Conservation (phyloP, 805 yeast species). For the Barnettozyma botsteinii region DNA sequence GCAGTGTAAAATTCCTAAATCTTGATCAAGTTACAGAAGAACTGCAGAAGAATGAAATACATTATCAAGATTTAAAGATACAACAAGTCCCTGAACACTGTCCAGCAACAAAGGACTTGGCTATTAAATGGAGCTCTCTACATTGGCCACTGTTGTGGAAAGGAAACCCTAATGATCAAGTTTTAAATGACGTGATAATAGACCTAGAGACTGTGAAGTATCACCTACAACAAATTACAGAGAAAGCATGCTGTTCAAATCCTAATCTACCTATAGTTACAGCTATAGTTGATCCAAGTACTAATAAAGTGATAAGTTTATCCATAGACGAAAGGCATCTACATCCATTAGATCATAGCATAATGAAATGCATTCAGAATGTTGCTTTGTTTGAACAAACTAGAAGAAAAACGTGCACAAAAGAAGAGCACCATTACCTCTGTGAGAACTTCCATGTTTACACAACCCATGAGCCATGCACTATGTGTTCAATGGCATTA, state of each 20-base stretch:
- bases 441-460: slow-evolving; percentile 75
- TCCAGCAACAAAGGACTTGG: slow-evolving; percentile 69
- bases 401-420: slow-evolving; percentile 27
- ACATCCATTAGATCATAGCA: slow-evolving; percentile 65
- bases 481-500: slow-evolving; percentile 95
- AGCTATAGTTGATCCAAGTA: slow-evolving; percentile 54
- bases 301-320: slow-evolving; percentile 31
- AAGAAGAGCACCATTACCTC: slow-evolving; percentile 40
- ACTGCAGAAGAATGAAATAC: slow-evolving; percentile 15
- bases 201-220: slow-evolving; percentile 39
- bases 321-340: slow-evolving; percentile 35
- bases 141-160: slow-evolving; percentile 94
- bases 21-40: slow-evolving; percentile 22
- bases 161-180: slow-evolving; percentile 80
- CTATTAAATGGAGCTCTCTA: slow-evolving; percentile 54
- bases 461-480: slow-evolving; percentile 93
- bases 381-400: slow-evolving; percentile 53
- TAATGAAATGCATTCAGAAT: slow-evolving; percentile 61
- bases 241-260: slow-evolving; percentile 24
- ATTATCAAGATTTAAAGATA: slow-evolving; percentile 18
- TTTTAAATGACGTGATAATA: slow-evolving; percentile 47
- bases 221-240: slow-evolving; percentile 28
- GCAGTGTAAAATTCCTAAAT: slow-evolving; percentile 31
- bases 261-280: slow-evolving; percentile 45
- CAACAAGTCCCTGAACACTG: slow-evolving; percentile 48